Conservation (phyloP, 139 green algal species). For the Haematococcus lacustris region DNA sequence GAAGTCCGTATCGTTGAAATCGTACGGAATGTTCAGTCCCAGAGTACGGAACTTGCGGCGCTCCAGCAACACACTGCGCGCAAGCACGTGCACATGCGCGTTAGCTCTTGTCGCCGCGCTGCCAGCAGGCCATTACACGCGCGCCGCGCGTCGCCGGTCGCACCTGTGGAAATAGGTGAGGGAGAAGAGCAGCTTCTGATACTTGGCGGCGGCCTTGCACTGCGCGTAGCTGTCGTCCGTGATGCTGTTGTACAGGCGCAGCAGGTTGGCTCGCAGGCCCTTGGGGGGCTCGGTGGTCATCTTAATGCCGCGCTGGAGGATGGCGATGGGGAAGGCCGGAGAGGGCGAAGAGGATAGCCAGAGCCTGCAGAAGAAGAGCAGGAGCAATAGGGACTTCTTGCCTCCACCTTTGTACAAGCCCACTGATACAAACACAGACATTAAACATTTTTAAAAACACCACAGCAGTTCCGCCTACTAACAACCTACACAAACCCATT, state of each 20-base stretch:
- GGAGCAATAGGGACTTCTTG: too few relatives aligned
- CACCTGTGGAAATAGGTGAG: constrained; percentile 79
- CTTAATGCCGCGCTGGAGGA: constrained; percentile 78
- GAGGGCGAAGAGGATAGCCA: constrained; percentile 75
- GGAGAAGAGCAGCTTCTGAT: constrained; percentile 80
- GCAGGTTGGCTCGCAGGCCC: constrained; percentile 77
- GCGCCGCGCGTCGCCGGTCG: too few relatives aligned
- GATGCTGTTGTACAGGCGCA: constrained; percentile 67
- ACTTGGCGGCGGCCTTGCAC: constrained; percentile 53
- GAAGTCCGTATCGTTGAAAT: constrained; percentile 92
- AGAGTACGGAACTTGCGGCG: constrained; percentile 80
- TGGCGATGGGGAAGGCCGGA: constrained; percentile 71
- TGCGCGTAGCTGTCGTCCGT: constrained; percentile 57
- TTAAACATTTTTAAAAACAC: background rate
- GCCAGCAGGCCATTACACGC: too few relatives aligned
- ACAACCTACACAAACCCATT: too few relatives aligned
- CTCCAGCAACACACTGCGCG: constrained; percentile 62
- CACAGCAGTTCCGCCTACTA: background rate
- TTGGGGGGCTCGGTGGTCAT: constrained; percentile 88
- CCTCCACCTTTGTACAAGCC: too few relatives aligned
- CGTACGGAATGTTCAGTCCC: constrained; percentile 86
- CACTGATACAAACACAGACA: background rate
- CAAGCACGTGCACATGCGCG: background rate
- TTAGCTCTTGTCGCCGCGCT: too few relatives aligned
- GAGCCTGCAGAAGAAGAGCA: constrained; percentile 29